Conservation (phyloP, 257 asterid species). For the Jacaranda copaia region DNA sequence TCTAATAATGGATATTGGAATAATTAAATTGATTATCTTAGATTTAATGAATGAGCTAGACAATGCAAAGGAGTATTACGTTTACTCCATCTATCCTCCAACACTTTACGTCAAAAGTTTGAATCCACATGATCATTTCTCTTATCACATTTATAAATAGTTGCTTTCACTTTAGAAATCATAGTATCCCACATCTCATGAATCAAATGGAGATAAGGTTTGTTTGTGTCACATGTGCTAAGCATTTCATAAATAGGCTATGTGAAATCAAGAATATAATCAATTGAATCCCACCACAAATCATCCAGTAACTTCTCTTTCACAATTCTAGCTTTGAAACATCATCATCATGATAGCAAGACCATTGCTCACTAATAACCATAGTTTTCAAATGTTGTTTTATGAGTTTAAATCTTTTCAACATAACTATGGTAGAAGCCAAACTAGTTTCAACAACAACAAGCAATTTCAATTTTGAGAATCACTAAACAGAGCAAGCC, state of each 20-base stretch:
- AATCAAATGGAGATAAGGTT: too few relatives aligned
- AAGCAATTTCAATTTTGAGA: neutral
- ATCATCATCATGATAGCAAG: slow-evolving; percentile 16
- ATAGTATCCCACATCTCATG: too few relatives aligned
- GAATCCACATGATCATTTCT: neutral
- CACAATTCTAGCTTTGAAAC: neutral
- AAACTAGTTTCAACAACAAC: neutral
- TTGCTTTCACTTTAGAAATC: too few relatives aligned
- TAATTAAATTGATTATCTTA: neutral
- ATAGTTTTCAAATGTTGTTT: neutral
- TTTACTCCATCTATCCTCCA: neutral
- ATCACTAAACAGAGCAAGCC: neutral
- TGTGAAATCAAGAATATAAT: neutral
- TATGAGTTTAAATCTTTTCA: slow-evolving; percentile 27
- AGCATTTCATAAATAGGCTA: neutral
- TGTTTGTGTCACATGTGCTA: neutral
- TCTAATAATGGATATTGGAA: too few relatives aligned
- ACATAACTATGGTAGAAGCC: slow-evolving; percentile 3
- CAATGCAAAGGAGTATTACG: neutral
- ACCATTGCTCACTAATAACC: slow-evolving; percentile 25
- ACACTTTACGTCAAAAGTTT: neutral
- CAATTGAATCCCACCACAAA: neutral
- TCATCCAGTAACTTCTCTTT: neutral
- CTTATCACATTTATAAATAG: neutral
- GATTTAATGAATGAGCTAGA: neutral